Conservation (phyloP, 768 basidiomycete species). For the Peribolospora kevripleyi region DNA sequence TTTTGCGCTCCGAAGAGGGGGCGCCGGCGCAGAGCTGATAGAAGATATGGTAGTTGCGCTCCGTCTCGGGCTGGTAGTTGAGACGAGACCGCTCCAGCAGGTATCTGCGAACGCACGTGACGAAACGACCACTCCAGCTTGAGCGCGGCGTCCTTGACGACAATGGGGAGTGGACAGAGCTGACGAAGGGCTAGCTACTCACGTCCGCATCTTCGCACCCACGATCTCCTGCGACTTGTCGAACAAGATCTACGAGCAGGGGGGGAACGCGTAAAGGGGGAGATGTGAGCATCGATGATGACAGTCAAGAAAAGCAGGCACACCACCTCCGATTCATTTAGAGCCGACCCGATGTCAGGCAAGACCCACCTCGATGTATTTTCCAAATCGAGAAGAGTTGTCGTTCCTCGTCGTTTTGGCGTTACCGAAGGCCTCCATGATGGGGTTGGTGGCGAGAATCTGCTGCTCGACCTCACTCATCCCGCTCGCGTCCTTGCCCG, state of each 20-base stretch:
- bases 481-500: conserved; percentile 15
- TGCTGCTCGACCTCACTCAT: conserved; percentile 84
- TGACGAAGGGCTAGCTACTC: no score
- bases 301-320: neutral
- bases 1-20: conserved; percentile 81
- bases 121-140: no score
- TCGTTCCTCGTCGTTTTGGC: conserved; percentile 98
- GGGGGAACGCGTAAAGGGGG: neutral
- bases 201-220: conserved; percentile 86
- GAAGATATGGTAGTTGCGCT: conserved; percentile 98
- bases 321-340: neutral
- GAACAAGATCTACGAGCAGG: conserved; percentile 54
- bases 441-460: conserved; percentile 97
- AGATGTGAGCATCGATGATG: neutral
- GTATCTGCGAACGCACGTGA: conserved; percentile 24
- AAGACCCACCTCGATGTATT: conserved; percentile 76
- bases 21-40: conserved; percentile 97
- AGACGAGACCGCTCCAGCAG: conserved; percentile 89
- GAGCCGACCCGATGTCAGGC: neutral
- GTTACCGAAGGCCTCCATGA: conserved; percentile 95
- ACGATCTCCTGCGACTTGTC: conserved; percentile 90
- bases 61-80: conserved; percentile 86
- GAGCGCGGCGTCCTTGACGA: no score
- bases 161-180: no score
- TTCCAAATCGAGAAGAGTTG: conserved; percentile 95